Evolutionary conservation across 2,329 filamentous ascomycete species (phyloP), one percentile per base, ranked within the genome.

Genomic region (Neopestalotiopsis clavispora): DNA sequence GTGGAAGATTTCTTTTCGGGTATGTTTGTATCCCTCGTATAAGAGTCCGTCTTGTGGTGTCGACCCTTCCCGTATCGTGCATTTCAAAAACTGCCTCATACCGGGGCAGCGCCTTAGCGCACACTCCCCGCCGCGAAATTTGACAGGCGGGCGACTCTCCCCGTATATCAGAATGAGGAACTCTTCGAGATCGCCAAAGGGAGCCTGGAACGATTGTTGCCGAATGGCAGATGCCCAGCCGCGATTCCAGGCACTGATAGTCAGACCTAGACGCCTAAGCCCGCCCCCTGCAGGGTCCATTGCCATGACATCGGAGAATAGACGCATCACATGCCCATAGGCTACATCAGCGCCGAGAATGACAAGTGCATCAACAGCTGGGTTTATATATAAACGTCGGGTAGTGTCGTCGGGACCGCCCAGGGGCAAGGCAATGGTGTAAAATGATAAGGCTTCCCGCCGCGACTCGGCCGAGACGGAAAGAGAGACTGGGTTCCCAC

Each of bases 401-500:
- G 72, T 69, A 52, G 69, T 10, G n/a, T 59, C 28, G 7, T 28
- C 4, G 63, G 69, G 49, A 28, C 69, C 64, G 1, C 65, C 65
- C 4, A 69, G 20, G 71, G 79, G 65, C 20, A 80, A 71, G 20
- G 71, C 68, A 65, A 78, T 74, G n/a, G 74, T 72, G 71, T 79
- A 81, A 71, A 78, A 80, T 42, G 67, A 60, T 56, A 77, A 74
- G 30, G 79, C 79, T 14, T 76, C 68, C 7, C 68, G 66, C 66
- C 79, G 79, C 12, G 78, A 71, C 71, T 82, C 79, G 70, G 69
- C 68, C 70, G 68, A 78, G 65, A 78, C 78, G 45, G 74, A 76
- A 5, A 81, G 72, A 1, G 75, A 75, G 2, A 74, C 75, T 3
- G 80, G 78, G 72, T 81, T 81, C 67, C 72, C 71, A 49, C 75